Evolutionary conservation across 306 rosid genomes (phyloP).

Genomic region (Erythrophleum fordii): DNA sequence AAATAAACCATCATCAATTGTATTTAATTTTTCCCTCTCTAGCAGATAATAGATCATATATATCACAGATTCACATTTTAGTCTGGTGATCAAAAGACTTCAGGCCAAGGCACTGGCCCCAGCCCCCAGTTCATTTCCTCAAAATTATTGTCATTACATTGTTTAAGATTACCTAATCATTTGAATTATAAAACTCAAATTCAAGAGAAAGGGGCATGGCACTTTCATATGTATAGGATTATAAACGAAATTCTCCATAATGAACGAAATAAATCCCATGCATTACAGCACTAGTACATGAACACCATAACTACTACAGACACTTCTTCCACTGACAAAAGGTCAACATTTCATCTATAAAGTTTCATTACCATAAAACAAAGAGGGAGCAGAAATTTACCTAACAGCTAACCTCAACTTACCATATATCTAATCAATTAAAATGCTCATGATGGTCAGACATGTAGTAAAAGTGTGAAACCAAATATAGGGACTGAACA

Average conservation of each 20-base stretch:
- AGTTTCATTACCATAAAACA: slow-evolving; percentile 16
- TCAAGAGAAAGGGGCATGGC: not conserved
- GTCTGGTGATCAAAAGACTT: not conserved
- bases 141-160: not conserved
- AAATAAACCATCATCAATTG: slow-evolving; percentile 24
- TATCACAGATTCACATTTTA: slow-evolving; percentile 3
- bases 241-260: not conserved
- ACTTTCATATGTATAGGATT: not conserved
- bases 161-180: slow-evolving; percentile 7
- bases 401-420: slow-evolving; percentile 25
- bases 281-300: not conserved
- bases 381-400: not conserved
- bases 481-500: not conserved
- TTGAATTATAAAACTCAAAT: not conserved
- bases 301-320: not conserved
- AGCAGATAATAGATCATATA: slow-evolving; percentile 1
- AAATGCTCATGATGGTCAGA: slow-evolving; percentile 8
- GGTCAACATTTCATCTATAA: not conserved
- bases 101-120: not conserved
- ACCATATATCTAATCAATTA: not conserved
- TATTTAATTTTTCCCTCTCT: not conserved
- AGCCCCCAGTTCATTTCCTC: not conserved
- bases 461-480: slow-evolving; percentile 11
- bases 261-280: not conserved
- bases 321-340: slow-evolving; percentile 6